Conservation (phyloP, 192 early-diverging fungal species). For the Thoreauomyces humboldtii region DNA sequence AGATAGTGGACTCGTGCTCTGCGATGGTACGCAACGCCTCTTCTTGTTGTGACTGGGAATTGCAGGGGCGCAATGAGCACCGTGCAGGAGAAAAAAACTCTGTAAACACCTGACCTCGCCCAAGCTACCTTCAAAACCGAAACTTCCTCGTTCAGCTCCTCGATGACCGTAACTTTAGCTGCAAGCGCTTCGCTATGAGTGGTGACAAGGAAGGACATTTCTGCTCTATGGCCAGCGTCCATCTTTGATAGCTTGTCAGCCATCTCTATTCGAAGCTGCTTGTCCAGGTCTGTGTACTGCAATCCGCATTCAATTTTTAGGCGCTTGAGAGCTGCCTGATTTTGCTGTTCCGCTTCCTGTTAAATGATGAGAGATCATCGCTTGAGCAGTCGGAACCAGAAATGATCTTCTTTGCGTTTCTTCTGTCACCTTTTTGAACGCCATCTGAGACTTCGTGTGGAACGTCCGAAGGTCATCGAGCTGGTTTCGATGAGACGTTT, state of each 20-base stretch:
- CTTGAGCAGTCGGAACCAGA: not conserved
- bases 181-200: not conserved
- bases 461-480: constrained; percentile 43
- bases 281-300: constrained; percentile 10
- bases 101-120: not conserved
- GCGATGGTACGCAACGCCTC: constrained; percentile 8
- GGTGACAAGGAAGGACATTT: constrained; percentile 4
- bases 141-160: constrained; percentile 25
- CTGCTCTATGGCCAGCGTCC: not conserved
- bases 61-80: not conserved
- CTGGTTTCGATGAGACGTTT: constrained; percentile 31
- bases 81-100: constrained; percentile 1
- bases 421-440: constrained; percentile 39
- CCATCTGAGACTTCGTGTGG: constrained; percentile 33
- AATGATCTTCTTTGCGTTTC: not conserved
- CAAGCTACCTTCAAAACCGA: not conserved
- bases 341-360: constrained; percentile 40
- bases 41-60: not conserved
- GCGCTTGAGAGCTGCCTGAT: not conserved
- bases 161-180: constrained; percentile 10
- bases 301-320: not conserved
- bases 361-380: not conserved
- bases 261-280: not conserved
- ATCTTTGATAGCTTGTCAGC: not conserved
- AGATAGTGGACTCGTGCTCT: constrained; percentile 21